Evolutionary conservation across 805 yeast genomes (phyloP).

Genomic region (Pichia sporocuriosa): DNA sequence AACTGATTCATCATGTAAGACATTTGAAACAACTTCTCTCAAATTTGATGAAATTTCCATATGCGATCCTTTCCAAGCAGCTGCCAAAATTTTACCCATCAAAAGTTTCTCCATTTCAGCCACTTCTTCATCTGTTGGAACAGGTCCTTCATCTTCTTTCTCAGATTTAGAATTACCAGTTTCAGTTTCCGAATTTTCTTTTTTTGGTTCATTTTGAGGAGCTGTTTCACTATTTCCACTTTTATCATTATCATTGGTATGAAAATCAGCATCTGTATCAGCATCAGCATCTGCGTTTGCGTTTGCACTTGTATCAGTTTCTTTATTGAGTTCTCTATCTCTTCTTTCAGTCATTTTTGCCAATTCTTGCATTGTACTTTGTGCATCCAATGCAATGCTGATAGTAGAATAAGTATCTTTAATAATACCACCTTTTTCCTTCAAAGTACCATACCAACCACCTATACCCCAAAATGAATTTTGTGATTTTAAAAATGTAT

Average conservation of each 20-base stretch:
- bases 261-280: neutral
- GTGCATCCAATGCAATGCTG: slow-evolving; percentile 84
- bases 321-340: slow-evolving; percentile 19
- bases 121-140: slow-evolving; percentile 46
- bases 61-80: slow-evolving; percentile 93
- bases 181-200: neutral
- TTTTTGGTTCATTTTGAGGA: neutral
- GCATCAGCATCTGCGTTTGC: neutral
- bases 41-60: slow-evolving; percentile 77
- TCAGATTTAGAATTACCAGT: slow-evolving; percentile 3
- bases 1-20: slow-evolving; percentile 63
- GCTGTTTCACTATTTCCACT: neutral
- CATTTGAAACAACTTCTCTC: slow-evolving; percentile 74
- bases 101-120: slow-evolving; percentile 76
- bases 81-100: slow-evolving; percentile 84
- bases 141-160: slow-evolving; percentile 22
- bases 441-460: slow-evolving; percentile 71
- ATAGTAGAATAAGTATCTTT: slow-evolving; percentile 80
- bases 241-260: neutral
- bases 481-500: slow-evolving; percentile 64
- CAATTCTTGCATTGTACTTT: slow-evolving; percentile 67
- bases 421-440: slow-evolving; percentile 76
- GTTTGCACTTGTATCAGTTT: slow-evolving; percentile 1
- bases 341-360: slow-evolving; percentile 57
- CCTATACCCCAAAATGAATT: slow-evolving; percentile 77